Evolutionary conservation across 2,329 filamentous ascomycete species (phyloP).

Genomic region (Cryphonectria japonica): DNA sequence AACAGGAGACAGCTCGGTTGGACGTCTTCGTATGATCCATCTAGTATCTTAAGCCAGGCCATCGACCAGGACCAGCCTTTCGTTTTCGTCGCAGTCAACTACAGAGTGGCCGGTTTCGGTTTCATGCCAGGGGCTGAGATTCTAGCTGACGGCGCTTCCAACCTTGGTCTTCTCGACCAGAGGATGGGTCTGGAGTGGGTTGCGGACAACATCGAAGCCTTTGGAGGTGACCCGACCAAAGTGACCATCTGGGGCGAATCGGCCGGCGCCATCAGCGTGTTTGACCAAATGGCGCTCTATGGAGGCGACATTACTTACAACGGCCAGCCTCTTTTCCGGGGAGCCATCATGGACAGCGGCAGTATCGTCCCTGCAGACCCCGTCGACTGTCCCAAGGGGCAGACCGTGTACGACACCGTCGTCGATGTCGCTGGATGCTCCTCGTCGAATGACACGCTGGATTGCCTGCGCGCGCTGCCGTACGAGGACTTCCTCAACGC

Average conservation of each 20-base stretch:
- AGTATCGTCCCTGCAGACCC: constrained; percentile 63
- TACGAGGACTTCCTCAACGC: constrained; percentile 67
- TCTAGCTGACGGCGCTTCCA: constrained; percentile 67
- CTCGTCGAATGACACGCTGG: constrained; percentile 58
- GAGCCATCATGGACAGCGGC: constrained; percentile 78
- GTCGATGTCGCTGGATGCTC: constrained; percentile 65
- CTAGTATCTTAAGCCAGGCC: constrained; percentile 50
- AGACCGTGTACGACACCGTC: constrained; percentile 66
- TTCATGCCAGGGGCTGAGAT: constrained; percentile 73
- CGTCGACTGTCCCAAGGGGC: constrained; percentile 68
- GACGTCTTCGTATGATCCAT: constrained; percentile 56
- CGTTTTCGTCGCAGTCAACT: constrained; percentile 77
- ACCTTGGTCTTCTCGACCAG: constrained; percentile 75
- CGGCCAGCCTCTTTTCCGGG: constrained; percentile 73
- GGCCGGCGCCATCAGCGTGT: constrained; percentile 72
- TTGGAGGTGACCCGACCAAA: constrained; percentile 78
- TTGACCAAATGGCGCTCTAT: constrained; percentile 76
- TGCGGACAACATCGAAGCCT: constrained; percentile 74
- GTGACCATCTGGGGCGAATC: constrained; percentile 81
- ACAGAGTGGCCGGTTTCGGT: constrained; percentile 75
- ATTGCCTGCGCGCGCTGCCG: constrained; percentile 65
- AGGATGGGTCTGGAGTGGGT: constrained; percentile 73
- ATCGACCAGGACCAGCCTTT: constrained; percentile 63
- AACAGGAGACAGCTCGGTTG: constrained; percentile 45
- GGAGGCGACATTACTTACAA: constrained; percentile 76